Evolutionary conservation across 768 basidiomycete species (phyloP), one percentile per base, ranked within the genome.

Genomic region (Lactifluus echinatus): DNA sequence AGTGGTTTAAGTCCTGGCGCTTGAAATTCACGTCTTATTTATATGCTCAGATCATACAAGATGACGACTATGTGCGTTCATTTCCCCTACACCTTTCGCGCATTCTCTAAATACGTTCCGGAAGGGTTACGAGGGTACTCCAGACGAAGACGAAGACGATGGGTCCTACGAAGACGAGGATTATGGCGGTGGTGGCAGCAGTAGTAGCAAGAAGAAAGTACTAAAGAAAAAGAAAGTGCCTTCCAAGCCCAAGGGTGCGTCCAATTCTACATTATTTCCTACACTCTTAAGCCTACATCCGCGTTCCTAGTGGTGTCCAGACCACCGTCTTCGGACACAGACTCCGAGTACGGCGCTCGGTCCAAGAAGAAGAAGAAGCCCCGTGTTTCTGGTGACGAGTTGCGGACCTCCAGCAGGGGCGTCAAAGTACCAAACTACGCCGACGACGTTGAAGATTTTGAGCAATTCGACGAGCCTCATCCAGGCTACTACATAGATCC

Each of bases 341-440:
- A 89, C 70, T 91, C 89, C 2, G 90, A 93, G 65, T 93, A 91
- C 65, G 90, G 88, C 43, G 79, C 86, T 31, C 84, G 87, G 55
- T 81, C 89, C 64, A 90, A 89, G 79, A 90, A 87, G 75, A 92
- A 90, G 79, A 89, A 85, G 74, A 82, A 79, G 66, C 58, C 78
- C 67, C 63, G 70, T 72, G 55, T 67, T 34, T 76, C 82, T 15
- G 76, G 74, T 15, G 85, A 87, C 60, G 89, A 92, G 69, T 72
- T 91, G 50, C 87, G 90, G 59, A 81, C 90, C 50, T 90, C 80
- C 48, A 76, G 81, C 46, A 82, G 87, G 37, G 87, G 88, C 53
- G 82, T 75, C 67, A 89, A 83, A 71, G 78, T 90, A 56, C 89
- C 89, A 37, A 93, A 93, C 70, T 93, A 93, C 68, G 73, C 84